Conservation (phyloP, 2,329 filamentous ascomycete species). For the Pyrenophora tritici-repentis region DNA sequence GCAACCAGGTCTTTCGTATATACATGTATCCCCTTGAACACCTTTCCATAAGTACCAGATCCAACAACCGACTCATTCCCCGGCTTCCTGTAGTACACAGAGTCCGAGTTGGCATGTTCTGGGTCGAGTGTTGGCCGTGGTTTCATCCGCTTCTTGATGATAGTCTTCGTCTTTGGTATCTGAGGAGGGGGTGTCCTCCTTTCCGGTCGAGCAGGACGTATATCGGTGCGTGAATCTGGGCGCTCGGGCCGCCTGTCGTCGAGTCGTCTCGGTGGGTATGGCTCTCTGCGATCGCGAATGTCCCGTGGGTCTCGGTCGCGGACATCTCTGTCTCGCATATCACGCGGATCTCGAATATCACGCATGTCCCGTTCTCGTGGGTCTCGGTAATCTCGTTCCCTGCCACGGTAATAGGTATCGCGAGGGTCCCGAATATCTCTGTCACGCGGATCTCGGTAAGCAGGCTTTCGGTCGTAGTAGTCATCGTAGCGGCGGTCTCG, state of each 20-base stretch:
- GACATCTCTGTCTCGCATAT: conserved; percentile 28
- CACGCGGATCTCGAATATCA: conserved; percentile 20
- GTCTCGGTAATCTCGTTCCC: conserved; percentile 24
- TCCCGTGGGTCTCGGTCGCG: conserved; percentile 31
- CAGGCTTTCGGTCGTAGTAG: conserved; percentile 31
- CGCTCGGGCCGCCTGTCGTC: conserved; percentile 33
- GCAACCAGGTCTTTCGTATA: conserved; percentile 84
- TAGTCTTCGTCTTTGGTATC: conserved; percentile 58
- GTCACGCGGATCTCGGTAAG: conserved; percentile 38
- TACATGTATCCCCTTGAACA: conserved; percentile 93
- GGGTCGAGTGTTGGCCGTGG: conserved; percentile 70
- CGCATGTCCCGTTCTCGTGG: conserved; percentile 32
- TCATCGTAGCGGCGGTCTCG: conserved; percentile 44
- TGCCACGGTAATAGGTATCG: conserved; percentile 23
- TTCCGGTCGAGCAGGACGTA: conserved; percentile 39
- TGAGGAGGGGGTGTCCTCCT: conserved; percentile 47
- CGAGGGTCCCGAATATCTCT: conserved; percentile 27
- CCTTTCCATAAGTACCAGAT: conserved; percentile 93
- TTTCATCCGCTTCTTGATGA: conserved; percentile 72
- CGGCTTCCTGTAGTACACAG: conserved; percentile 91
- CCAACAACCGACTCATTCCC: conserved; percentile 98
- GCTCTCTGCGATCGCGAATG: conserved; percentile 35
- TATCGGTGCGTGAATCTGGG: conserved; percentile 17
- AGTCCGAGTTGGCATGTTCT: conserved; percentile 79
- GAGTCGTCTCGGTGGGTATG: conserved; percentile 33